Base-by-base conservation (phyloP, 1,284 basidiomycete genomes). In the Ceratobasidium sp. region DNA sequence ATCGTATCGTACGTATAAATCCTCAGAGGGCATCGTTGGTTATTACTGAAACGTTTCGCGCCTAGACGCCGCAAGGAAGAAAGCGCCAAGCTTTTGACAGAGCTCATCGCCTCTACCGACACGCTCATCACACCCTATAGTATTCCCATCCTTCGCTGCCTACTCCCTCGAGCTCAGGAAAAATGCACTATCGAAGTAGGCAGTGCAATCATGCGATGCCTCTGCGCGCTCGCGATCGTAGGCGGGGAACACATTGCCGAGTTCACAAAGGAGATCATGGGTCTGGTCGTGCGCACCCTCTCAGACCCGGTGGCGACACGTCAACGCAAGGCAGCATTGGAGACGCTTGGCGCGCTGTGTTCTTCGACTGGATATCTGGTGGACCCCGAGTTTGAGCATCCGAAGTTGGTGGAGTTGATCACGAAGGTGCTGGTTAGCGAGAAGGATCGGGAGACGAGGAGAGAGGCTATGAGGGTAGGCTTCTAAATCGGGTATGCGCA, bases 1-100 rank as follows among this genome's bases (percentile, higher is more conserved):
- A 96, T 93, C 3, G 91, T 95, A 71, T 89, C 89, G 92, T 95
- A 80, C 16, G 58, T 61, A 7, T 29, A 24, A 76, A 89, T 84
- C 2, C 31, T 62, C 24, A 31, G 2, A 43, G 8, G 19, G 2
- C 29, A 14, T n/a, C 13, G 27, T 24, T 41, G 13, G 61, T 8
- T 24, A 37, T 29, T 34, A 39, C 31, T 53, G 64, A 46, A 22
- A 27, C 24, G 7, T 1, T 27, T 63, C 11, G 16, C 11, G 1
- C 46, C 6, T 51, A 69, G 65, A 14, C 65, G 65, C 31, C 65
- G 51, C 34, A 69, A 69, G 39, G 65, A 69, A 56, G 65, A 69
- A 69, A 69, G 65, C 24, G 65, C 65, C 65, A 69, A 69, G 22
- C 65, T 69, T 22, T 27, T 69, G 14, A 69, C 65, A 22, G 65